These are phyloP conservation scores for Suillus subluteus DNA, from an alignment of 768 basidiomycete genomes.

Conservation along the genomic window DNA sequence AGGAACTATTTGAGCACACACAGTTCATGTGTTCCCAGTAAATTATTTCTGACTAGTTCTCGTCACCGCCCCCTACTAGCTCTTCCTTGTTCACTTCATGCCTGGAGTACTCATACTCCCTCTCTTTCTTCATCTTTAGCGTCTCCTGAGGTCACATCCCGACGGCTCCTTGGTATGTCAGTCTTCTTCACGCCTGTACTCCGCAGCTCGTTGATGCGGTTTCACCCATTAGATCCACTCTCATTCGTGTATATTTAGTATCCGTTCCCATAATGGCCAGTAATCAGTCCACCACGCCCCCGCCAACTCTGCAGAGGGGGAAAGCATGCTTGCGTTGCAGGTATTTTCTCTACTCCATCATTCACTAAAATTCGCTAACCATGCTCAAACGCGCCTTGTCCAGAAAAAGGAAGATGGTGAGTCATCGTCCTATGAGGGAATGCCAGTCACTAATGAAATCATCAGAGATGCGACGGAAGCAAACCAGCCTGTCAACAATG, in stretches of 20 bases:
- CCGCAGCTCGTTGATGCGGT: slow-evolving; percentile 14
- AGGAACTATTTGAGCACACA: slow-evolving; percentile 35
- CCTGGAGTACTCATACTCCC: slow-evolving; percentile 30
- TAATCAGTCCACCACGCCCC: slow-evolving; percentile 31
- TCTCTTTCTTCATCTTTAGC: slow-evolving; percentile 21
- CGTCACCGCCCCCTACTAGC: neutral
- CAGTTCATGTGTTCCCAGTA: slow-evolving; percentile 32
- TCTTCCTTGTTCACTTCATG: slow-evolving; percentile 24
- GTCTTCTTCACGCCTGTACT: slow-evolving; percentile 4
- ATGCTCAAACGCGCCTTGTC: slow-evolving; percentile 20
- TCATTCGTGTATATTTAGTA: slow-evolving; percentile 40
- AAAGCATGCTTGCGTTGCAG: slow-evolving; percentile 77
- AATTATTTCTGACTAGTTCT: slow-evolving; percentile 29
- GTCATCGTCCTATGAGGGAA: slow-evolving; percentile 13
- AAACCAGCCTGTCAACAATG: slow-evolving; percentile 85
- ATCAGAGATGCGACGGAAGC: slow-evolving; percentile 73
- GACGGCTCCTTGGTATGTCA: slow-evolving; percentile 15
- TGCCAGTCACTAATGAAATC: slow-evolving; percentile 18
- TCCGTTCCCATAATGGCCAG: slow-evolving; percentile 39
- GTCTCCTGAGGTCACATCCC: slow-evolving; percentile 13
- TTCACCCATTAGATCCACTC: slow-evolving; percentile 22
- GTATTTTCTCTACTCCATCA: slow-evolving; percentile 38
- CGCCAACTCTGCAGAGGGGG: slow-evolving; percentile 60
- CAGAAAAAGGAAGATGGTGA: slow-evolving; percentile 75
- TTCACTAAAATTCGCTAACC: slow-evolving; percentile 7